Evolutionary conservation across 2,329 filamentous ascomycete genomes (phyloP).

Genomic region (Ceratocystis variospora): DNA sequence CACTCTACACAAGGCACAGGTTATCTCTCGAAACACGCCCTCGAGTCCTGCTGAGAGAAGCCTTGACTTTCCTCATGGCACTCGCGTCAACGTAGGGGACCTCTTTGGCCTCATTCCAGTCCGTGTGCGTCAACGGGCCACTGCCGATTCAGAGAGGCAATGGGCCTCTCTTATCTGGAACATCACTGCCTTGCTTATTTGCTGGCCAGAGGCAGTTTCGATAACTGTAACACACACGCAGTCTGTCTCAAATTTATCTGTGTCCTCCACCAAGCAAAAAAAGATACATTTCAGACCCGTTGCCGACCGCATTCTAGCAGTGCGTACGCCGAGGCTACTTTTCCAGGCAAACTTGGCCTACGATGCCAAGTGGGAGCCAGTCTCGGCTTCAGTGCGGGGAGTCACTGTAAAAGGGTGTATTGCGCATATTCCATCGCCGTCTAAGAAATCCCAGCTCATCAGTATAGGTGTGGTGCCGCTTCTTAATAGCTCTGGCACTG

Average conservation of each 20-base stretch:
- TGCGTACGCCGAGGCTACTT: constrained; percentile 38
- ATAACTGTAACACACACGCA: constrained; percentile 34
- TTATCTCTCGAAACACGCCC: constrained; percentile 50
- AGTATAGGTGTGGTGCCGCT: constrained; percentile 62
- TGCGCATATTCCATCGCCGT: constrained; percentile 55
- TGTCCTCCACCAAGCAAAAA: background rate
- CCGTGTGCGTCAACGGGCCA: constrained; percentile 63
- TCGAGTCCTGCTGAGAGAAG: constrained; percentile 45
- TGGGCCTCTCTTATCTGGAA: constrained; percentile 50
- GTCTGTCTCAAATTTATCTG: background rate
- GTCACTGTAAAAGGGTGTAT: constrained; percentile 57
- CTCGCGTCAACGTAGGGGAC: constrained; percentile 60
- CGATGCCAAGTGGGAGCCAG: constrained; percentile 50
- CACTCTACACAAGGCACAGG: constrained; percentile 53
- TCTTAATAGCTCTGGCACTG: constrained; percentile 39
- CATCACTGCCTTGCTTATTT: constrained; percentile 52
- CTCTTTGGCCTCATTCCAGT: constrained; percentile 87
- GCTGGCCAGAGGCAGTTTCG: constrained; percentile 46
- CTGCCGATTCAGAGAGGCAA: constrained; percentile 41
- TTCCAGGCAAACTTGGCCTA: constrained; percentile 47
- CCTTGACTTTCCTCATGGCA: constrained; percentile 50
- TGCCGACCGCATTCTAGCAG: constrained; percentile 12
- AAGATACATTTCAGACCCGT: constrained; percentile 4
- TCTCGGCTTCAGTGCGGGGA: constrained; percentile 49
- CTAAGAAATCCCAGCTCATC: constrained; percentile 64